Conservation (phyloP, 2,329 filamentous ascomycete species). For the Pseudocercospora fuligena region DNA sequence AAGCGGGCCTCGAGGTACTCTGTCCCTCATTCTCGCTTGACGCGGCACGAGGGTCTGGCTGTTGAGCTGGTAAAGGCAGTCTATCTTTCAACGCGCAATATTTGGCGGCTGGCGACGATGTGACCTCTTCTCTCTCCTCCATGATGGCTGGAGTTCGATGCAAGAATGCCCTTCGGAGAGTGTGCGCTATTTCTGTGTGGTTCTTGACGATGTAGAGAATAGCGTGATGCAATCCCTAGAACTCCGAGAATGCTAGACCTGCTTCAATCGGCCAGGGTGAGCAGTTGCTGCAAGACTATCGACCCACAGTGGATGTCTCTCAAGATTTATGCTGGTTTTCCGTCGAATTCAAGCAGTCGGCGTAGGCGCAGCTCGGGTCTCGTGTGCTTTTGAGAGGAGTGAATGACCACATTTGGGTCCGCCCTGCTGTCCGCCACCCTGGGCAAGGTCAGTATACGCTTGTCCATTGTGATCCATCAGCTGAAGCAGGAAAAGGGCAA, state of each 20-base stretch:
- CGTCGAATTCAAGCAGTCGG: not conserved
- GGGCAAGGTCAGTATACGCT: not conserved
- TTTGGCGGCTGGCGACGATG: not conserved
- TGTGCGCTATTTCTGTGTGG: not conserved
- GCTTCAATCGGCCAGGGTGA: not conserved
- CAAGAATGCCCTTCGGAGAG: not conserved
- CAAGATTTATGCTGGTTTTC: not conserved
- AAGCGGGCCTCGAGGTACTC: not conserved
- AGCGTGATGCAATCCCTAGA: not conserved
- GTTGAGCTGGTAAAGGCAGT: not conserved
- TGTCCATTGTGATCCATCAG: not conserved
- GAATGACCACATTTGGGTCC: not conserved
- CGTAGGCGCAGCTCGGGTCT: not conserved
- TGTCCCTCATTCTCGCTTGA: not conserved
- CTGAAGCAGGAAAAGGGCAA: not conserved
- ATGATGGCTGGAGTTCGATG: not conserved
- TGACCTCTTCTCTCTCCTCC: not conserved
- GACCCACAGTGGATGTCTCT: not conserved
- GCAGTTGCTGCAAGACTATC: not conserved
- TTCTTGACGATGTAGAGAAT: not conserved
- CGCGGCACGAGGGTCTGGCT: not conserved
- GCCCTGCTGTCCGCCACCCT: not conserved
- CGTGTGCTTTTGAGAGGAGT: not conserved
- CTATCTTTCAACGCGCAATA: not conserved
- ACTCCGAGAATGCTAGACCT: not conserved